These are phyloP conservation scores for Cadophora gregata DNA, from an alignment of 2,329 filamentous ascomycete species.

Conservation along the genomic window DNA sequence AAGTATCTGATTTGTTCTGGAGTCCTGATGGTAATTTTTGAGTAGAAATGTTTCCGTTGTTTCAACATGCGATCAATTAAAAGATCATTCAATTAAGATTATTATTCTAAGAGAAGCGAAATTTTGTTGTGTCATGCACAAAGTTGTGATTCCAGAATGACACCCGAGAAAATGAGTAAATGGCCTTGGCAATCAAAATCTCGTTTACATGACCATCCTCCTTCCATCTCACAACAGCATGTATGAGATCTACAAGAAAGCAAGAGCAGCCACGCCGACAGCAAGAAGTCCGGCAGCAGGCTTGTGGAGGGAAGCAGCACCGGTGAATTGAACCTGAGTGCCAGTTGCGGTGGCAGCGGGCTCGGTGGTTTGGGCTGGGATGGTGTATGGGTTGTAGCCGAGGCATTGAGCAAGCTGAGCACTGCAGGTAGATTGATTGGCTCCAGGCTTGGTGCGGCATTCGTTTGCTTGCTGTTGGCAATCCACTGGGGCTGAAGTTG, in stretches of 20 bases:
- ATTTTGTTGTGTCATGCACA: too few species aligned
- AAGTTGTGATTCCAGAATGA: too few species aligned
- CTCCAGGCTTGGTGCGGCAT: conserved; percentile 7
- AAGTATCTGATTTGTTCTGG: too few species aligned
- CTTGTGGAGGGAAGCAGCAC: conserved; percentile 3
- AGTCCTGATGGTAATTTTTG: too few species aligned
- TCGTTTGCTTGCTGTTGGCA: background rate
- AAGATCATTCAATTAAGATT: too few species aligned
- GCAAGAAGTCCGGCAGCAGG: background rate
- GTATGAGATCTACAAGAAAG: background rate
- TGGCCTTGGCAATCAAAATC: too few species aligned
- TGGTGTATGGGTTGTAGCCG: conserved; percentile 9
- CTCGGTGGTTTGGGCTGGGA: background rate
- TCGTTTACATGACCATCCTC: background rate
- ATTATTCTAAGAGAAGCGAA: too few species aligned
- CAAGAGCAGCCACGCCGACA: background rate
- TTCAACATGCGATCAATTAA: too few species aligned
- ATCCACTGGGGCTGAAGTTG: background rate
- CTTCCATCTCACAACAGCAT: background rate
- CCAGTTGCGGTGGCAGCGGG: background rate
- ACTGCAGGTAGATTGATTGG: conserved; percentile 9
- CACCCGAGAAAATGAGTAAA: too few species aligned
- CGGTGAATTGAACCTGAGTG: background rate
- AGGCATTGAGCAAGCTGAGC: background rate
- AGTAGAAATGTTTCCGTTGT: too few species aligned